phyloP scores from a whole-genome alignment of 805 yeast genomes.

The Suhomyces tanzawaensis region DNA sequence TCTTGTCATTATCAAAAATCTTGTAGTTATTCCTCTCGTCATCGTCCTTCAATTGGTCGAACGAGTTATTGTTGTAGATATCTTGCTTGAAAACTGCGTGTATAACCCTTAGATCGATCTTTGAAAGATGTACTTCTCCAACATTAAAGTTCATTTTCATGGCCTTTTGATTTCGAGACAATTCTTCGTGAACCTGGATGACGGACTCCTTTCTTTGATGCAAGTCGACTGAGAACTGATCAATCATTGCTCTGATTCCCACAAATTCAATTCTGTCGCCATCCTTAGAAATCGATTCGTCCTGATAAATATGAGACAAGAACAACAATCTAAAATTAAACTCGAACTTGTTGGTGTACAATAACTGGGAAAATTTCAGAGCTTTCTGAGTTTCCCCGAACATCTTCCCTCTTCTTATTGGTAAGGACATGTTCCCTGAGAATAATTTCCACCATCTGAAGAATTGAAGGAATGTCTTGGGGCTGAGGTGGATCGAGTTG shows the following conservation, averaged over 20 bases:
- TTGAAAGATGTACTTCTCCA: slow-evolving; percentile 58
- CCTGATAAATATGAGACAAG: slow-evolving; percentile 68
- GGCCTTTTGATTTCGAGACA: slow-evolving; percentile 46
- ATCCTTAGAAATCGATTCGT: slow-evolving; percentile 36
- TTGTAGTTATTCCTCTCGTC: slow-evolving; percentile 18
- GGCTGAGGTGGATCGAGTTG: slow-evolving; percentile 77
- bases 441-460: slow-evolving; percentile 85
- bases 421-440: slow-evolving; percentile 73
- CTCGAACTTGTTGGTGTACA: slow-evolving; percentile 76
- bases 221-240: slow-evolving; percentile 37
- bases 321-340: slow-evolving; percentile 72
- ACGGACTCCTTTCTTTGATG: slow-evolving; percentile 42
- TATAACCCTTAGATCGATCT: slow-evolving; percentile 61
- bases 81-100: slow-evolving; percentile 44
- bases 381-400: slow-evolving; percentile 56
- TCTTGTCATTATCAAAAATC: slow-evolving; percentile 51
- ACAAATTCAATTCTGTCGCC: slow-evolving; percentile 52
- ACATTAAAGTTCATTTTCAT: slow-evolving; percentile 60
- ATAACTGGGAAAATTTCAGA: slow-evolving; percentile 71
- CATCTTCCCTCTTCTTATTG: slow-evolving; percentile 71
- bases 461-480: slow-evolving; percentile 64
- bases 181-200: slow-evolving; percentile 38
- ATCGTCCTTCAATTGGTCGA: slow-evolving; percentile 5
- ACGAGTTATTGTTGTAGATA: slow-evolving; percentile 14
- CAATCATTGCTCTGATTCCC: slow-evolving; percentile 58